Percentiles rank a stretch among this genome's conserved stretches.
Evolutionary conservation across 176 grass and related monocot species (phyloP).

Genomic region (Zea luxurians): DNA sequence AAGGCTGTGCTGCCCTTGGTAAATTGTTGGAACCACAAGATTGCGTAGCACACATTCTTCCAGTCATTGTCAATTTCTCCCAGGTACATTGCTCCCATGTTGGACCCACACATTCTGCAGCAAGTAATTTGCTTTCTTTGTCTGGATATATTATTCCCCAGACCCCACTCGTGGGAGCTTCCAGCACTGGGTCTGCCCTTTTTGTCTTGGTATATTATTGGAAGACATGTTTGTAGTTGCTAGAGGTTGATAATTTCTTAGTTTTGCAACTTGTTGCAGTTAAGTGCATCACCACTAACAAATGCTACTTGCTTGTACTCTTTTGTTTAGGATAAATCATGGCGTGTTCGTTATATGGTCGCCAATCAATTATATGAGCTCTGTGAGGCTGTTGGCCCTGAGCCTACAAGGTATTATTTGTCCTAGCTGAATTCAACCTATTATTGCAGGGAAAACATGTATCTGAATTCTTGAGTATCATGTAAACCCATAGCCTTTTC

Average conservation of each 20-base stretch:
- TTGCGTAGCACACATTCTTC: constrained; percentile 86
- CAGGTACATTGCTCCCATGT: constrained; percentile 48
- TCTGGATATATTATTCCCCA: neutral
- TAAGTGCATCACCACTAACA: neutral
- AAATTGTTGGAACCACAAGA: constrained; percentile 93
- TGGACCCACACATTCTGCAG: neutral
- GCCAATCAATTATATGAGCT: constrained; percentile 86
- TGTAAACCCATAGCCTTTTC: neutral
- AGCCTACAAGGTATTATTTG: constrained; percentile 58
- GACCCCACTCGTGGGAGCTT: too few species aligned
- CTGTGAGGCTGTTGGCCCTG: constrained; percentile 76
- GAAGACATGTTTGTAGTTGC: constrained; percentile 5
- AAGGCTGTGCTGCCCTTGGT: constrained; percentile 89
- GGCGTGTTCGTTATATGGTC: constrained; percentile 88
- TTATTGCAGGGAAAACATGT: neutral
- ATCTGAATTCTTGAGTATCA: neutral
- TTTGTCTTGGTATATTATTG: neutral
- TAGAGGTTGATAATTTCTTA: constrained; percentile 16
- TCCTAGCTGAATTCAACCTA: neutral
- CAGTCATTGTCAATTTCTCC: constrained; percentile 88
- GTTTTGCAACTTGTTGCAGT: constrained; percentile 9
- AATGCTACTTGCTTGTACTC: neutral
- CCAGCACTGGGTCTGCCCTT: neutral
- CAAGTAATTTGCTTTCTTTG: neutral
- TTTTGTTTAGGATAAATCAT: constrained; percentile 67